These are phyloP conservation scores for Chrysochromulina tobinii DNA, from an alignment of 78 protist genomes.

Conservation along the genomic window DNA sequence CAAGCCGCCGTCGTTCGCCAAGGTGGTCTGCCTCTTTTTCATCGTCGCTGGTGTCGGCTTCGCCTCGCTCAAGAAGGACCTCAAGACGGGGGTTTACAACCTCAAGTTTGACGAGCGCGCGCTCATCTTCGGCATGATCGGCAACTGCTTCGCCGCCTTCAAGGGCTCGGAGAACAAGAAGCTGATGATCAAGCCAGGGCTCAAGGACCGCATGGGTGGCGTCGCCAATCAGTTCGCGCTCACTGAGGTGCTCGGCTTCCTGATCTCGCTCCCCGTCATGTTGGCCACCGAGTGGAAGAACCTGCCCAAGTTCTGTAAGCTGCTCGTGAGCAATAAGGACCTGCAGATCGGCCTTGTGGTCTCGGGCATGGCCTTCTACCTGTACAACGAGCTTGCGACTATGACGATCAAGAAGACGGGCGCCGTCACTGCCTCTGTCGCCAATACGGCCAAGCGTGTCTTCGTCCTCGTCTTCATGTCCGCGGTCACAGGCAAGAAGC, in stretches of 20 bases:
- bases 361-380: background rate
- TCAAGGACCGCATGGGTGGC: constrained; percentile 13
- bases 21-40: background rate
- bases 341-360: background rate
- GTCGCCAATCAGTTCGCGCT: constrained; percentile 44
- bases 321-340: background rate
- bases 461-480: constrained; percentile 27
- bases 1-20: background rate
- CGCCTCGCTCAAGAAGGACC: background rate
- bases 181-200: background rate
- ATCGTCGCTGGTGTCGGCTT: constrained; percentile 9
- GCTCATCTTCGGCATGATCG: background rate
- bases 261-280: constrained; percentile 11
- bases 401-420: constrained; percentile 40
- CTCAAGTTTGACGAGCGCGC: background rate
- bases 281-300: background rate
- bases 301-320: background rate
- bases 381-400: background rate
- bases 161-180: constrained; percentile 37
- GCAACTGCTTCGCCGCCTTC: constrained; percentile 45
- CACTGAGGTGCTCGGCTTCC: constrained; percentile 1
- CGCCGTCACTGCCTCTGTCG: constrained; percentile 42
- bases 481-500: background rate
- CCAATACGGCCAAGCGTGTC: constrained; percentile 54
- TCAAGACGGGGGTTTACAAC: background rate